These are phyloP conservation scores for Linnemannia zychae DNA, from an alignment of 192 early-diverging fungal genomes.

Conservation along the genomic window DNA sequence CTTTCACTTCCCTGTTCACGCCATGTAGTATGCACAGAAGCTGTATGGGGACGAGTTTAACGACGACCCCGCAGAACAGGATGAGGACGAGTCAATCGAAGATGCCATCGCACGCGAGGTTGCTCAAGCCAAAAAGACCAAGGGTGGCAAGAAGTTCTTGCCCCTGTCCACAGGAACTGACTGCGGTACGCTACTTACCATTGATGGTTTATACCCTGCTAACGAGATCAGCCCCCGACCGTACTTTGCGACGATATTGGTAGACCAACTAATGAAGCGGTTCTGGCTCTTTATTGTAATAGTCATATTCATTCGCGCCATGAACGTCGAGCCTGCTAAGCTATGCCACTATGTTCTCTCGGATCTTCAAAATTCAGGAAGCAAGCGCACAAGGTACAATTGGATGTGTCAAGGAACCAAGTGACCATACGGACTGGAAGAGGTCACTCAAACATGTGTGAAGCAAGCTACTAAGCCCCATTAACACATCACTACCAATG, in stretches of 20 bases:
- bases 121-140: conserved; percentile 60
- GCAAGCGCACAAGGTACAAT: conserved; percentile 57
- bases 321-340: conserved; percentile 58
- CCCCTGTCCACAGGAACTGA: conserved; percentile 63
- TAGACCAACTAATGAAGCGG: neutral
- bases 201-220: neutral
- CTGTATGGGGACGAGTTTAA: conserved; percentile 37
- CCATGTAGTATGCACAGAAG: conserved; percentile 47
- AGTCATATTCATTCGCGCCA: conserved; percentile 66
- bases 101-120: conserved; percentile 67
- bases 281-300: neutral
- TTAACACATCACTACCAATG: neutral
- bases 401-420: too few species aligned
- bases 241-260: neutral
- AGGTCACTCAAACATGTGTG: too few species aligned
- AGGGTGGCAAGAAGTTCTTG: conserved; percentile 60
- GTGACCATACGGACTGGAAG: too few species aligned
- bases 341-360: conserved; percentile 51
- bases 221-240: too few species aligned
- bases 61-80: conserved; percentile 30
- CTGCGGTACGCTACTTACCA: conserved; percentile 58
- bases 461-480: neutral
- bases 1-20: neutral
- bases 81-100: conserved; percentile 66
- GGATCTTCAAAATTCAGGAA: conserved; percentile 48